Evolutionary conservation across 768 basidiomycete genomes (phyloP).

Genomic region (Antrodiella citrinella): DNA sequence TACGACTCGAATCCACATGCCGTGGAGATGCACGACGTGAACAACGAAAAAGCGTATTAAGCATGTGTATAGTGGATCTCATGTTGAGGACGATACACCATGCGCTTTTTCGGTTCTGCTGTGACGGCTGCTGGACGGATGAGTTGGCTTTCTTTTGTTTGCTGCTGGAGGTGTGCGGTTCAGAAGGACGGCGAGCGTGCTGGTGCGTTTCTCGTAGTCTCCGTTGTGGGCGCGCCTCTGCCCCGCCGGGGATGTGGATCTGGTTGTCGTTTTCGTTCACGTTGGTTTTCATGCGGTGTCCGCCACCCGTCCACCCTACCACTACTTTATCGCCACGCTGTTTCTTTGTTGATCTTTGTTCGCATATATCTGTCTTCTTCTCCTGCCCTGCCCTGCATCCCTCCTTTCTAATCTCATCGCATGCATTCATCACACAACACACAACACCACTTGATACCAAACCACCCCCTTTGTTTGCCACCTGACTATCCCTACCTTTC

Average conservation of each 20-base stretch:
- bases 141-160: background rate
- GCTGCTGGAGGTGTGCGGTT: background rate
- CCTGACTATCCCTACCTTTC: background rate
- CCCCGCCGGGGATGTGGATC: background rate
- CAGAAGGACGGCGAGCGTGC: background rate
- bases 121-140: background rate
- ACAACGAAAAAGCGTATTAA: slow-evolving; percentile 6
- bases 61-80: no score
- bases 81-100: no score
- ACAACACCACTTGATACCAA: background rate
- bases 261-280: background rate
- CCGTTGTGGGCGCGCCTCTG: background rate
- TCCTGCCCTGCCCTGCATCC: no score
- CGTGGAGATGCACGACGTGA: slow-evolving; percentile 11
- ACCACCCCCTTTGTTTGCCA: background rate
- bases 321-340: background rate
- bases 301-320: background rate
- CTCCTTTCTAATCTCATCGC: background rate
- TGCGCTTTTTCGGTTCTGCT: no score
- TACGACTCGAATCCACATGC: slow-evolving; percentile 7
- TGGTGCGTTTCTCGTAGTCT: no score
- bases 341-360: no score
- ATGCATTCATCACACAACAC: background rate
- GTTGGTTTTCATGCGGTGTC: background rate
- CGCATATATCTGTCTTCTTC: background rate